phyloP scores from a whole-genome alignment of 78 protist genomes.

The Dictyostelium citrinum region DNA sequence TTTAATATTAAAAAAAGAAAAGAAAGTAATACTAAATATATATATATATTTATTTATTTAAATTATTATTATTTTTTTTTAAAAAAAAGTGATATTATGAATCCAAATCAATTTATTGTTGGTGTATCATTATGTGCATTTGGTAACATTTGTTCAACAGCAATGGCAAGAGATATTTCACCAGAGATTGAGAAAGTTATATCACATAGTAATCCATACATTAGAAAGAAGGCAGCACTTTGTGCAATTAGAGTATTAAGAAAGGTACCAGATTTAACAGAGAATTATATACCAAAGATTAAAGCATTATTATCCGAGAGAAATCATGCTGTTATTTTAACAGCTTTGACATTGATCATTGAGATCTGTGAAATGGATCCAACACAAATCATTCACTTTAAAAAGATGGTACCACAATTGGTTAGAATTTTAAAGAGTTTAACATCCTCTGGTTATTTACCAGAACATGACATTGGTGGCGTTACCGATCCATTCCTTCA shows the following conservation, averaged over 20 bases:
- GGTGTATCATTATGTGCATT: slow-evolving; percentile 95
- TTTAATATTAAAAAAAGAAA: neutral
- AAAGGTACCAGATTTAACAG: slow-evolving; percentile 92
- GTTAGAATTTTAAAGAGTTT: slow-evolving; percentile 88
- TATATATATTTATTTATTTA: neutral
- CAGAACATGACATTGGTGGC: slow-evolving; percentile 98
- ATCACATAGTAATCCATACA: slow-evolving; percentile 86
- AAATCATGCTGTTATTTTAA: slow-evolving; percentile 90
- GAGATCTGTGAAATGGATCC: slow-evolving; percentile 85
- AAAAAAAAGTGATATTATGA: slow-evolving; percentile 83
- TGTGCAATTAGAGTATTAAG: slow-evolving; percentile 92
- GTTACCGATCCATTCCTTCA: slow-evolving; percentile 99
- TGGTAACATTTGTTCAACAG: slow-evolving; percentile 95
- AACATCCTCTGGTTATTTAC: slow-evolving; percentile 85
- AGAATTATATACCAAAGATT: slow-evolving; percentile 84
- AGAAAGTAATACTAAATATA: neutral
- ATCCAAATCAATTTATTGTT: slow-evolving; percentile 89
- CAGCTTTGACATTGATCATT: slow-evolving; percentile 86
- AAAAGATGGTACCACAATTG: slow-evolving; percentile 81
- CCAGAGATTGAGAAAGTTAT: slow-evolving; percentile 95
- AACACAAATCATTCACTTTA: slow-evolving; percentile 35
- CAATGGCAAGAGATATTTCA: slow-evolving; percentile 96
- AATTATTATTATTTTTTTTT: neutral
- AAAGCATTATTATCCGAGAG: slow-evolving; percentile 75
- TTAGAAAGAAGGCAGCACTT: slow-evolving; percentile 95